Conservation (phyloP, 2,329 filamentous ascomycete genomes). For the Exutisphaerella laricina region DNA sequence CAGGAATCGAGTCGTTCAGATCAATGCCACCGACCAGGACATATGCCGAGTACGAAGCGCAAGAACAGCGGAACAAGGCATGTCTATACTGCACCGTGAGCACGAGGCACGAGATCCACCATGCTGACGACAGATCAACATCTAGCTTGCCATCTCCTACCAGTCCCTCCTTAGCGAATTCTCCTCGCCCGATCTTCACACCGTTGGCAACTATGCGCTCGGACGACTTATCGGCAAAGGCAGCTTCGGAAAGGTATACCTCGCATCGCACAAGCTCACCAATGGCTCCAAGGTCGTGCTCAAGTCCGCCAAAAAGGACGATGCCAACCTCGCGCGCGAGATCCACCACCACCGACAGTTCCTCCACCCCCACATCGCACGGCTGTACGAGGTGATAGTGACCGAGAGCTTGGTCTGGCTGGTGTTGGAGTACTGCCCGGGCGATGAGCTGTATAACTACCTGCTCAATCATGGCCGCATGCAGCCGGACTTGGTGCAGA, state of each 20-base stretch:
- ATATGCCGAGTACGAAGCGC: conserved; percentile 32
- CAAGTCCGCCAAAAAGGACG: conserved; percentile 94
- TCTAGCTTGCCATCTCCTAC: conserved; percentile 90
- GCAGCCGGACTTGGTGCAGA: conserved; percentile 80
- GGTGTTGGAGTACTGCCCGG: conserved; percentile 91
- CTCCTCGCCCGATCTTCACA: conserved; percentile 80
- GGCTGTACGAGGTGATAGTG: conserved; percentile 96
- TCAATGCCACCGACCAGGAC: conserved; percentile 33
- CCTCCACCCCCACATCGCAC: conserved; percentile 91
- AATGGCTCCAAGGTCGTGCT: conserved; percentile 99
- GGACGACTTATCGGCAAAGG: conserved; percentile 93
- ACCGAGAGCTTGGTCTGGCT: conserved; percentile 94
- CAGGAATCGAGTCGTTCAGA: no score
- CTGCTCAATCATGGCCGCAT: conserved; percentile 81
- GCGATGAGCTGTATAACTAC: conserved; percentile 96
- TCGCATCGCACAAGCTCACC: conserved; percentile 92
- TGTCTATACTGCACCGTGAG: neutral
- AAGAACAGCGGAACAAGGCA: conserved; percentile 35
- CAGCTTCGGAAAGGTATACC: conserved; percentile 96
- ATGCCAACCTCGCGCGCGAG: conserved; percentile 90
- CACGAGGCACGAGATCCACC: conserved; percentile 4
- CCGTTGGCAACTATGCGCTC: conserved; percentile 90
- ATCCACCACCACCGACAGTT: conserved; percentile 99
- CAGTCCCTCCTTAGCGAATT: conserved; percentile 97
- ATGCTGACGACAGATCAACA: conserved; percentile 8